Conservation (phyloP, 1,139 yeast genomes). For the Geotrichum aggregatum region DNA sequence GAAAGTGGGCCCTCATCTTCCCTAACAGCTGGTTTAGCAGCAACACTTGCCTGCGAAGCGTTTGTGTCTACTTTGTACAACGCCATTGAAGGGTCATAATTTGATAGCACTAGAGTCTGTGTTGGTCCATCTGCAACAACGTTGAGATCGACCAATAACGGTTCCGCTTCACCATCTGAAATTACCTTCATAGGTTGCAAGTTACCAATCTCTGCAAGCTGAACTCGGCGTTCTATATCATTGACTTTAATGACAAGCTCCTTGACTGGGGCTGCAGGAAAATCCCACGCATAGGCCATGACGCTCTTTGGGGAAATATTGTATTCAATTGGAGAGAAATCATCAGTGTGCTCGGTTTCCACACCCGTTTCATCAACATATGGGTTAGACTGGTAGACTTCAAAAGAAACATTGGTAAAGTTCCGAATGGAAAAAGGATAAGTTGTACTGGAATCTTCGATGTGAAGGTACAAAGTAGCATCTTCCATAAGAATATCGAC, state of each 20-base stretch:
- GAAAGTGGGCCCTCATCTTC: slow-evolving; percentile 56
- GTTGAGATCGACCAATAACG: slow-evolving; percentile 67
- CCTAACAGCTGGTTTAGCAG: slow-evolving; percentile 50
- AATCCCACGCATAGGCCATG: slow-evolving; percentile 98
- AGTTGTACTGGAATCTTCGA: slow-evolving; percentile 64
- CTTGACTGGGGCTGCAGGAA: slow-evolving; percentile 82
- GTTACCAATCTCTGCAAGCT: slow-evolving; percentile 87
- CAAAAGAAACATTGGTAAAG: slow-evolving; percentile 77
- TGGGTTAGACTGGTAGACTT: slow-evolving; percentile 82
- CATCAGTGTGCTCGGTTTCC: slow-evolving; percentile 31
- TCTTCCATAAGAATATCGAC: slow-evolving; percentile 71
- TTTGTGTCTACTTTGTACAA: slow-evolving; percentile 50
- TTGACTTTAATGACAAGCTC: slow-evolving; percentile 66
- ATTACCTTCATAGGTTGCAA: slow-evolving; percentile 70
- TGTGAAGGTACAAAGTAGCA: slow-evolving; percentile 72
- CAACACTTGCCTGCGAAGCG: slow-evolving; percentile 15
- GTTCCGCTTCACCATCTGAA: slow-evolving; percentile 39
- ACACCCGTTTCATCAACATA: slow-evolving; percentile 69
- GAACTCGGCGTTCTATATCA: slow-evolving; percentile 71
- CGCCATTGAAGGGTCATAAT: slow-evolving; percentile 73
- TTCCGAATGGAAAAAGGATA: slow-evolving; percentile 95
- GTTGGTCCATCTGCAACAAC: slow-evolving; percentile 96
- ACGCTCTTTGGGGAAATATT: slow-evolving; percentile 82
- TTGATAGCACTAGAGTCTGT: slow-evolving; percentile 76
- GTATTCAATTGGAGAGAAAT: slow-evolving; percentile 54